These are phyloP conservation scores for Microbotryomycetes sp. DNA, from an alignment of 1,284 basidiomycete species.

Conservation along the genomic window DNA sequence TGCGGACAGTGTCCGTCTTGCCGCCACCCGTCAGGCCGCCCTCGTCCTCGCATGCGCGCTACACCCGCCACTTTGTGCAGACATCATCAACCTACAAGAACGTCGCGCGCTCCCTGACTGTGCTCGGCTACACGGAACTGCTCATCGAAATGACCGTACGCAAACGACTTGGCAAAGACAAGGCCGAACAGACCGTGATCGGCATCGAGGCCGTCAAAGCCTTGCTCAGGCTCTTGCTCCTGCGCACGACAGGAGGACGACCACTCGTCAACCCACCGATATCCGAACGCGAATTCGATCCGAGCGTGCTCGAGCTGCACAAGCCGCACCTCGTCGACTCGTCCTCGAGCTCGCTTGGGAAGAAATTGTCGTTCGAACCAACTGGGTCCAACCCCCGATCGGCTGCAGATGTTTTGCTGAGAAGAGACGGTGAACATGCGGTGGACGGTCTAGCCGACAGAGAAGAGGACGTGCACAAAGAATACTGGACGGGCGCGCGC, in stretches of 20 bases:
- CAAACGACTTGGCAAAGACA: constrained; percentile 34
- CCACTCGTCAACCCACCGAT: constrained; percentile 40
- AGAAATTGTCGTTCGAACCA: not conserved
- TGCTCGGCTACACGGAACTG: constrained; percentile 40
- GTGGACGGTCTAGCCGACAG: not conserved
- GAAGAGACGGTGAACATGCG: not conserved
- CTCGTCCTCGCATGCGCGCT: constrained; percentile 41
- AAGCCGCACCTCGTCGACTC: constrained; percentile 6
- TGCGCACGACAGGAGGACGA: constrained; percentile 38
- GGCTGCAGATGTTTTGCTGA: constrained; percentile 22
- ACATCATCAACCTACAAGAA: constrained; percentile 37
- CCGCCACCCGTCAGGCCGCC: constrained; percentile 31
- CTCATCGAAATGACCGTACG: constrained; percentile 43
- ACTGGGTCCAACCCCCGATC: constrained; percentile 5
- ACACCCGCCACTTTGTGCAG: constrained; percentile 40
- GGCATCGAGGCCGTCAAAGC: constrained; percentile 42
- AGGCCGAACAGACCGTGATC: constrained; percentile 43
- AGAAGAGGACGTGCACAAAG: not conserved
- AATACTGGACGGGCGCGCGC: constrained; percentile 20
- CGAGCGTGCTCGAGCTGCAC: constrained; percentile 22
- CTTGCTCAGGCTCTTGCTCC: constrained; percentile 39
- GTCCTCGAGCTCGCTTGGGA: not conserved
- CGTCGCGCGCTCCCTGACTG: constrained; percentile 37
- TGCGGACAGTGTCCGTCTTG: constrained; percentile 34
- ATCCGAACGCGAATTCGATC: constrained; percentile 37